A percentile compares a stretch with the other conserved stretches of the same genome.
phyloP scores from a whole-genome alignment of 768 basidiomycete genomes.

The Leucocoprinus birnbaumii region DNA sequence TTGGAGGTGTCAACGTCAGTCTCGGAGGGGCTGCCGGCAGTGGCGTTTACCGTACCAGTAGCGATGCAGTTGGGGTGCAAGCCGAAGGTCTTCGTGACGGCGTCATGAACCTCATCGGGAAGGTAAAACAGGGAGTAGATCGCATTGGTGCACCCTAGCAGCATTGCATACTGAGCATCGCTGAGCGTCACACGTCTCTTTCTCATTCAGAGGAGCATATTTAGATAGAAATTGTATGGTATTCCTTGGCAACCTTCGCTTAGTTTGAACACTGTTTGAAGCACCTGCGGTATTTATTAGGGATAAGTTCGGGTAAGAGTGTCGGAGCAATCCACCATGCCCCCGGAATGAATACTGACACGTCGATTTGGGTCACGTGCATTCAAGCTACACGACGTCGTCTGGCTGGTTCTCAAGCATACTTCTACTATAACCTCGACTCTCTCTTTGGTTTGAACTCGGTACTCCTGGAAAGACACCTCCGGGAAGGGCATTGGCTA shows the following conservation, averaged over 20 bases:
- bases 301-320: constrained; percentile 25
- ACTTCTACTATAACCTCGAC: constrained; percentile 18
- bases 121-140: constrained; percentile 86
- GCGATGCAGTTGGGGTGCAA: constrained; percentile 70
- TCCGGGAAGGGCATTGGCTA: constrained; percentile 31
- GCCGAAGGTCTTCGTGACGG: constrained; percentile 90
- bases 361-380: constrained; percentile 33
- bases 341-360: constrained; percentile 26
- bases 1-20: constrained; percentile 90
- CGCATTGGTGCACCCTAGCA: constrained; percentile 44
- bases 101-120: constrained; percentile 82
- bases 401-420: constrained; percentile 1
- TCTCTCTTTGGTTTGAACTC: constrained; percentile 20
- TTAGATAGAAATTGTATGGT: constrained; percentile 12
- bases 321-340: constrained; percentile 7
- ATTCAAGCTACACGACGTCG: constrained; percentile 9
- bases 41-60: constrained; percentile 82
- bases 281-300: not conserved
- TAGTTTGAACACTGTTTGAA: too few species aligned
- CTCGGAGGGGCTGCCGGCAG: constrained; percentile 85
- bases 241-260: too few species aligned
- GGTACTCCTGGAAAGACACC: constrained; percentile 12
- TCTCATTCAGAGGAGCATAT: constrained; percentile 6
- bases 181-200: constrained; percentile 9
- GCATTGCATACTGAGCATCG: constrained; percentile 7